A percentile compares a stretch with the other conserved stretches of the same genome.
These are phyloP conservation scores for Salmacisia buchloeana DNA, from an alignment of 1,284 basidiomycete genomes.

Conservation along the genomic window DNA sequence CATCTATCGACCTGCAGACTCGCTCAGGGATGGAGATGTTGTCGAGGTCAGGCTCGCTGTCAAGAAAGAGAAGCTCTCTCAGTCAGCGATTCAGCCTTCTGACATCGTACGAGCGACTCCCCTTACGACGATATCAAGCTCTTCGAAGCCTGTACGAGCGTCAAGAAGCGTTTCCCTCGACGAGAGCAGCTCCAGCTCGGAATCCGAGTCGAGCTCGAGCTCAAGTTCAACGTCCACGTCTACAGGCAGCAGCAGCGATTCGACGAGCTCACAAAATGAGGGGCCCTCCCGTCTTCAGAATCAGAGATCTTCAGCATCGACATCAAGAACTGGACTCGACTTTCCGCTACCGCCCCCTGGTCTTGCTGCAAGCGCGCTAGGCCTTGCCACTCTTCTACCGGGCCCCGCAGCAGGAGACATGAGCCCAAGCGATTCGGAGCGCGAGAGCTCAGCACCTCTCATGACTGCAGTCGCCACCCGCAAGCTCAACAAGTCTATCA, in stretches of 20 bases:
- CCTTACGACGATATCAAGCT: neutral
- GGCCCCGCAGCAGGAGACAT: neutral
- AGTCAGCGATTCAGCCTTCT: neutral
- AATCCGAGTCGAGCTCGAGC: neutral
- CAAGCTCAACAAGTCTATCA: neutral
- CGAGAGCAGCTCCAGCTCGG: too few relatives aligned
- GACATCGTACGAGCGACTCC: neutral
- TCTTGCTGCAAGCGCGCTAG: neutral
- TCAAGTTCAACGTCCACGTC: neutral
- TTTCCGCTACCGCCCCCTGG: slow-evolving; percentile 1
- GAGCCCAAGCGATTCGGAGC: neutral
- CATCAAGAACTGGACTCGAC: neutral
- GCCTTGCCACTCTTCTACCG: neutral
- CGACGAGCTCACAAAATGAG: neutral
- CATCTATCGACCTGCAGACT: neutral
- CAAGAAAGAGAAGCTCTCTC: neutral
- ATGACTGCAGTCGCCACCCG: neutral
- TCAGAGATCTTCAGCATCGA: neutral
- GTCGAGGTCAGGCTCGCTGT: slow-evolving; percentile 1
- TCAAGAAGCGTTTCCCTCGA: too few relatives aligned
- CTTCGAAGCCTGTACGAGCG: too few relatives aligned
- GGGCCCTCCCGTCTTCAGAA: neutral
- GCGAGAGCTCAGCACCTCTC: neutral
- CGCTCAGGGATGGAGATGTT: slow-evolving; percentile 4
- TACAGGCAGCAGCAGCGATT: too few relatives aligned